A percentile compares a stretch with the other conserved stretches of the same genome.
These are phyloP conservation scores for Chlorella sp. DNA, from an alignment of 139 green algal species.

Conservation along the genomic window DNA sequence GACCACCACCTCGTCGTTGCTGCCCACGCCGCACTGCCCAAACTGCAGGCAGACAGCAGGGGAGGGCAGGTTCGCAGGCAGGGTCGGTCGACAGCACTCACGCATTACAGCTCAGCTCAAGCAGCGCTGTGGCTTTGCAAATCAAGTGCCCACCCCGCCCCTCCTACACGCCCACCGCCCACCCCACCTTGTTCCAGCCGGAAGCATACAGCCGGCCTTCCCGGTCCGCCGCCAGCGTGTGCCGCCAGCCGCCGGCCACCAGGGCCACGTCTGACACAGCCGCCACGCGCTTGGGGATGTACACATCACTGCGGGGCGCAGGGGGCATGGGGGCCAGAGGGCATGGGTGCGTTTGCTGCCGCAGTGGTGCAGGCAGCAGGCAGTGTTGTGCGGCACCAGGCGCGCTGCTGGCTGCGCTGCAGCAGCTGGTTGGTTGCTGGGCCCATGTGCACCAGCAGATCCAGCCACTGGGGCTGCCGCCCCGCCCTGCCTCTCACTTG, in stretches of 20 bases:
- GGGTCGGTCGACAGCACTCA: background rate
- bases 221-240: constrained; percentile 76
- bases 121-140: too few species aligned
- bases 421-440: background rate
- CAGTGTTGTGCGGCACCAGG: too few species aligned
- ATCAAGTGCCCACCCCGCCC: too few species aligned
- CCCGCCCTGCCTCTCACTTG: constrained; percentile 49
- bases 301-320: constrained; percentile 2
- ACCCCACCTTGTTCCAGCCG: constrained; percentile 87
- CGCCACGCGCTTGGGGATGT: constrained; percentile 26
- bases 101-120: too few species aligned
- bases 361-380: too few species aligned
- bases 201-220: constrained; percentile 74
- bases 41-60: constrained; percentile 56
- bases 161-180: too few species aligned
- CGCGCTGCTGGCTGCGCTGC: background rate
- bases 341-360: too few species aligned
- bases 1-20: constrained; percentile 54
- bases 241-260: constrained; percentile 82
- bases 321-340: background rate
- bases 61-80: background rate
- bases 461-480: too few species aligned
- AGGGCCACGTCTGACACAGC: constrained; percentile 9
- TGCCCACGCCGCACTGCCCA: constrained; percentile 81
- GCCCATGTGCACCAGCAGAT: background rate